Conservation (phyloP, 2,329 filamentous ascomycete species). For the Aspergillus sp. region DNA sequence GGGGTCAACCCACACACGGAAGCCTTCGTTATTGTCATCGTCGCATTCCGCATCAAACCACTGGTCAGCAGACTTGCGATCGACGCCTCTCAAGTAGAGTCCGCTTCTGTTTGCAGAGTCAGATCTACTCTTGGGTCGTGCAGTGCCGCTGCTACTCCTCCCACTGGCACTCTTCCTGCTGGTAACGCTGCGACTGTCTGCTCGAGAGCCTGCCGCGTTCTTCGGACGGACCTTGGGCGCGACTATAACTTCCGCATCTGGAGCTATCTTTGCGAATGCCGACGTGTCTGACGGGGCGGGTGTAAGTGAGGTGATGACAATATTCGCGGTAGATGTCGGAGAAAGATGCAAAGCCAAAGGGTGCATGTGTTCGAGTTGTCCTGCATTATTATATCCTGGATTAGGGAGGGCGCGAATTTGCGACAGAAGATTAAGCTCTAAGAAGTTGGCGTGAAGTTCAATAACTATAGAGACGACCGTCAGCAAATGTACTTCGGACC, state of each 20-base stretch:
- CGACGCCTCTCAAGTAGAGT: slow-evolving; percentile 74
- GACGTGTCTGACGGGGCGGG: slow-evolving; percentile 62
- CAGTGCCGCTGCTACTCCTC: slow-evolving; percentile 66
- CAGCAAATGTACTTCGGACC: slow-evolving; percentile 2
- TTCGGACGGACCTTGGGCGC: slow-evolving; percentile 84
- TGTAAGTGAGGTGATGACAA: slow-evolving; percentile 75
- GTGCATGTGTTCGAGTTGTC: slow-evolving; percentile 55
- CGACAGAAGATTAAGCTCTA: slow-evolving; percentile 86
- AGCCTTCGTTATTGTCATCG: slow-evolving; percentile 48
- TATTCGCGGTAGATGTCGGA: slow-evolving; percentile 89
- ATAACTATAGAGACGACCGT: slow-evolving; percentile 54
- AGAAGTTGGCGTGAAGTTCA: slow-evolving; percentile 88
- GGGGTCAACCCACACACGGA: slow-evolving; percentile 79
- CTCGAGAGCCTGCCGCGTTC: slow-evolving; percentile 52
- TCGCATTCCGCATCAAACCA: slow-evolving; percentile 69
- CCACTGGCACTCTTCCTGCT: slow-evolving; percentile 66
- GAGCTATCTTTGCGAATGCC: slow-evolving; percentile 84
- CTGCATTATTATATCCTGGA: slow-evolving; percentile 58
- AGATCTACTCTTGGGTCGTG: slow-evolving; percentile 53
- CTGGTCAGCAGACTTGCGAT: slow-evolving; percentile 60
- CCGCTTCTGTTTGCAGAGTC: slow-evolving; percentile 51
- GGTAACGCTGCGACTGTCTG: slow-evolving; percentile 71
- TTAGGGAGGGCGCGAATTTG: slow-evolving; percentile 93
- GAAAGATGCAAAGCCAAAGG: slow-evolving; percentile 88
- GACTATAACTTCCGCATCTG: slow-evolving; percentile 94